Base-by-base conservation (phyloP, 768 basidiomycete species). In the Suillus fuscotomentosus region DNA sequence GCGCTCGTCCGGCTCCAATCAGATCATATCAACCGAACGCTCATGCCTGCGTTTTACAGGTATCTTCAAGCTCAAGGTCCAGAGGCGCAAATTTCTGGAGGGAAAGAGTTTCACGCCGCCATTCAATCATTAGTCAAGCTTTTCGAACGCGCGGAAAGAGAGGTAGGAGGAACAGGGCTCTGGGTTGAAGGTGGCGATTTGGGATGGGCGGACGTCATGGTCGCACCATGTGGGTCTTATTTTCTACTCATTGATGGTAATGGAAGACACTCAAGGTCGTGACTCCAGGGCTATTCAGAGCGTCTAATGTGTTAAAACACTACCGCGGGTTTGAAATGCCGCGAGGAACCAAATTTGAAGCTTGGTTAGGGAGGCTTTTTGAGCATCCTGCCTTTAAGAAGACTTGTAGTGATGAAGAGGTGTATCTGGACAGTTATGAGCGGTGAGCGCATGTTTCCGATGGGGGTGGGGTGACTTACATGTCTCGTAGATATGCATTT, bases 391-490 rank as follows among this genome's bases (percentile, higher is more conserved):
- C 82, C 3, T 89, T 92, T 78, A 85, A 82, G 70, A 75, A 77
- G 13, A 93, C 91, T 0, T 89, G 89, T 71, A 91, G 89, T 72
- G 83, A 84, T 1, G 85, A 88, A 27, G 75, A 87, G 47, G 72
- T 90, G 60, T 91, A 91, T 68, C 66, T 90, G 10, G 88, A 89
- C 65, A 88, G 87, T 67, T 92, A 91, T 66, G 90, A 91, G 68
- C 80, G 88, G 88, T 84, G 42, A 56, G 80, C 68, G 34, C 22
- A 7, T 57, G 14, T 51, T 24, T 15, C 5, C 47, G 10, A 31
- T 41, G 45, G 11, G 22, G 27, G 5, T 8, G 5, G 24, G 27
- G 59, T 34, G 47, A 54, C 14, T 11, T 22, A 41, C 31, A 8
- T 62, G 24, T 38, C 57, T 31, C 43, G 7, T 65, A 92, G 90